Base-by-base conservation (phyloP, 1,139 yeast species). In the Yamadazyma pseudoaaseri region DNA sequence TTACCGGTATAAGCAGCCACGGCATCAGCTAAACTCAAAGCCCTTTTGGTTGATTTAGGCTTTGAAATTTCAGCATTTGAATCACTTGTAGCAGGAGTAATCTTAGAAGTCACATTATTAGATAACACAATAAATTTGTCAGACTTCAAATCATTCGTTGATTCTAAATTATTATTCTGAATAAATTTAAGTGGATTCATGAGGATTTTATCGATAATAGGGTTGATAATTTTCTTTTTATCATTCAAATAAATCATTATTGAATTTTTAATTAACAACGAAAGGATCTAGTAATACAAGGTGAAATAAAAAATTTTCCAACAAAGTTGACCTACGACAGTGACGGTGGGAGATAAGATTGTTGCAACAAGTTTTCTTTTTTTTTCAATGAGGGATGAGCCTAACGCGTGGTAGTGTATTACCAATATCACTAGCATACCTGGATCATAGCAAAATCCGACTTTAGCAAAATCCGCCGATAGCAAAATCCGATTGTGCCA, bases 171-270 rank as follows among this genome's bases (percentile, higher is more conserved):
- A 53, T 49, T 42, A 66, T 75, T 30, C 65, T 62, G 47, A 51
- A 70, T 74, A 56, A 82, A 83, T 22, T 73, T 73, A 35, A 81
- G 58, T 11, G 85, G 86, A 43, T 72, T 73, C 37, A 73, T 59
- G 29, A 79, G 67, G 42, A 79, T 73, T 50, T 84, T 65, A 48
- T 78, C 83, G 37, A 79, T 73, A 35, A 77, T 58, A 5, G 73
- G 74, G 42, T 62, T 62, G 17, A 39, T 48, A 26, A 37, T 48
- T 33, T 36, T 40, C 36, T 45, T 45, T 34, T 45, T 44, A 25
- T 38, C 43, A 21, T 33, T 33, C 18, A 26, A 26, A 17, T 30
- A 30, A 13, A 30, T 30, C 33, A 30, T 30, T 11, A 20, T 15
- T 17, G 7, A 22, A 22, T n/a, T n/a, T n/a, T n/a, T n/a, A n/a